These are phyloP conservation scores for Baorangia bicolor DNA, from an alignment of 768 basidiomycete species.

Conservation along the genomic window DNA sequence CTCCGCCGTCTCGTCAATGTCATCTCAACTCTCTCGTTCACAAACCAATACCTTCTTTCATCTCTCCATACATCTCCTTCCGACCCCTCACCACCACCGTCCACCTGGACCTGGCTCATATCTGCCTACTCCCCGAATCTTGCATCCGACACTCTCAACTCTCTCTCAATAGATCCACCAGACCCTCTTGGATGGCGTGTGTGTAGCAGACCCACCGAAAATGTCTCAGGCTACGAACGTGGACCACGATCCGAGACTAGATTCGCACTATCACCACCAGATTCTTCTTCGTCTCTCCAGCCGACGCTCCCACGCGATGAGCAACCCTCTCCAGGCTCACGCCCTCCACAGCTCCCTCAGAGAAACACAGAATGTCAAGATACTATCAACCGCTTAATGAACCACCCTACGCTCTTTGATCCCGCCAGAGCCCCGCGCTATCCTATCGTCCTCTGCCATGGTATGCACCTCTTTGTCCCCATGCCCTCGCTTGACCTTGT, in stretches of 20 bases:
- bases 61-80: neutral
- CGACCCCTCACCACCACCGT: neutral
- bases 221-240: neutral
- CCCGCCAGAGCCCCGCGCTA: conserved; percentile 79
- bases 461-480: conserved; percentile 38
- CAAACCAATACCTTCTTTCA: conserved; percentile 42
- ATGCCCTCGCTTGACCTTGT: neutral
- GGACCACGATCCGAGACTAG: neutral
- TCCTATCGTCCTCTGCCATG: conserved; percentile 95
- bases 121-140: conserved; percentile 1
- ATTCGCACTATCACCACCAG: neutral
- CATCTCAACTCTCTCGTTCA: conserved; percentile 67
- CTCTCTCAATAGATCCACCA: neutral
- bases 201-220: neutral
- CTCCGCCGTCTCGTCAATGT: conserved; percentile 67
- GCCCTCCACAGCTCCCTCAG: conserved; percentile 17
- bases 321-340: neutral
- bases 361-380: conserved; percentile 35
- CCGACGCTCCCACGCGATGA: conserved; percentile 14
- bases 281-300: neutral
- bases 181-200: neutral
- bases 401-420: conserved; percentile 74
- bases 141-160: neutral
- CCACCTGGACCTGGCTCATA: conserved; percentile 18
- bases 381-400: conserved; percentile 67